These are phyloP conservation scores for Tolypocladium album DNA, from an alignment of 2,329 filamentous ascomycete genomes.

Conservation along the genomic window DNA sequence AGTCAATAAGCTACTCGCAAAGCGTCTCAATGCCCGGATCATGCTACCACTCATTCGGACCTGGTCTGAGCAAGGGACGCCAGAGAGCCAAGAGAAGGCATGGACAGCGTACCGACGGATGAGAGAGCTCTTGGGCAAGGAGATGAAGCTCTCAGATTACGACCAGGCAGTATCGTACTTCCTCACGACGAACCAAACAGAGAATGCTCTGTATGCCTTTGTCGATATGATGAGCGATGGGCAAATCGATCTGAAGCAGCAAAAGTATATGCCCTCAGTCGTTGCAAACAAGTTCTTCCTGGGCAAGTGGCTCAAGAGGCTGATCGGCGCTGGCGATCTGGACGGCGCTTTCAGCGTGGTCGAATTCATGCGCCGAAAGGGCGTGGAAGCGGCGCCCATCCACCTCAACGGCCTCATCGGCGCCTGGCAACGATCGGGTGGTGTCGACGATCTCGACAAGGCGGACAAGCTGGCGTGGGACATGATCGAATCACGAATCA, in stretches of 20 bases:
- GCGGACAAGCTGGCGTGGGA: constrained; percentile 63
- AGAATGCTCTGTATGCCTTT: constrained; percentile 65
- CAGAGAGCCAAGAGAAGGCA: constrained; percentile 40
- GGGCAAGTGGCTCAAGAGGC: constrained; percentile 77
- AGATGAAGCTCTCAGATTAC: constrained; percentile 63
- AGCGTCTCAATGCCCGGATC: constrained; percentile 40
- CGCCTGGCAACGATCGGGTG: constrained; percentile 60
- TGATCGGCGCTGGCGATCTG: constrained; percentile 62
- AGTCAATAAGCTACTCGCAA: constrained; percentile 40
- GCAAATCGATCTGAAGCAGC: constrained; percentile 34
- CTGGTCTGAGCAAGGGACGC: constrained; percentile 42
- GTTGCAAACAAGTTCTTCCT: constrained; percentile 71
- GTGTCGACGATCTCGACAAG: constrained; percentile 39
- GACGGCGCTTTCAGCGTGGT: constrained; percentile 64
- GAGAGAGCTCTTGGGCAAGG: constrained; percentile 44
- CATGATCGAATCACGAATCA: constrained; percentile 62
- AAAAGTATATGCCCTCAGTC: constrained; percentile 32
- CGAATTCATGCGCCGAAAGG: constrained; percentile 61
- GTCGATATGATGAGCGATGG: constrained; percentile 78
- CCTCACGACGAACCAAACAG: constrained; percentile 51
- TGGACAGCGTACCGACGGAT: constrained; percentile 59
- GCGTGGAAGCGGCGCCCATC: constrained; percentile 57
- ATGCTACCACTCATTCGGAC: constrained; percentile 60
- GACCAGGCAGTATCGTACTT: constrained; percentile 64
- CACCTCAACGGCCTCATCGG: constrained; percentile 77